Evolutionary conservation across 345 rosid genomes (phyloP).

Genomic region (Gossypium herbaceum): DNA sequence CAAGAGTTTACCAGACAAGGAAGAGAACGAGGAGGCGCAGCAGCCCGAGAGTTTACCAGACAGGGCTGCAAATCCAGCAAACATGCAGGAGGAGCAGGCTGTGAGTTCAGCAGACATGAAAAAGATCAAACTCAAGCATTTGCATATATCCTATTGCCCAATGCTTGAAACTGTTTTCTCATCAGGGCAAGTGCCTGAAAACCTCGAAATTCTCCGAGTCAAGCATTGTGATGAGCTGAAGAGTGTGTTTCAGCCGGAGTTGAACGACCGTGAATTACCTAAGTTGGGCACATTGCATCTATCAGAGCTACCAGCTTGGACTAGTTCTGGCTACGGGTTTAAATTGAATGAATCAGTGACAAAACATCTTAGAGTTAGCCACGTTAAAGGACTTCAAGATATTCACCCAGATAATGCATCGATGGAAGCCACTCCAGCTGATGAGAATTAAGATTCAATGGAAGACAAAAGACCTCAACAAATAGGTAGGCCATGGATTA

Average conservation of each 20-base stretch:
- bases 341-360: not conserved
- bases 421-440: not conserved
- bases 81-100: not conserved
- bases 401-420: not conserved
- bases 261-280: not conserved
- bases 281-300: conserved; percentile 28
- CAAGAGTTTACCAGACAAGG: not conserved
- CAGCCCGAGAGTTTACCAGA: not conserved
- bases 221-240: conserved; percentile 39
- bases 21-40: too few relatives aligned
- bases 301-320: conserved; percentile 37
- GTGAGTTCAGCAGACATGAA: not conserved
- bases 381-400: not conserved
- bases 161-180: conserved; percentile 29
- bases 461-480: not conserved
- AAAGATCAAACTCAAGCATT: conserved; percentile 28
- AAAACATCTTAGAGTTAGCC: not conserved
- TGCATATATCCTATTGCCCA: conserved; percentile 43
- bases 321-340: conserved; percentile 10
- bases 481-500: not conserved
- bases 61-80: not conserved
- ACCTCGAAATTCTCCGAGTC: conserved; percentile 31
- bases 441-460: not conserved
- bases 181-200: conserved; percentile 24
- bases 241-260: conserved; percentile 13